Evolutionary conservation across 2,329 filamentous ascomycete genomes (phyloP).

Genomic region (Neopestalotiopsis sp.): DNA sequence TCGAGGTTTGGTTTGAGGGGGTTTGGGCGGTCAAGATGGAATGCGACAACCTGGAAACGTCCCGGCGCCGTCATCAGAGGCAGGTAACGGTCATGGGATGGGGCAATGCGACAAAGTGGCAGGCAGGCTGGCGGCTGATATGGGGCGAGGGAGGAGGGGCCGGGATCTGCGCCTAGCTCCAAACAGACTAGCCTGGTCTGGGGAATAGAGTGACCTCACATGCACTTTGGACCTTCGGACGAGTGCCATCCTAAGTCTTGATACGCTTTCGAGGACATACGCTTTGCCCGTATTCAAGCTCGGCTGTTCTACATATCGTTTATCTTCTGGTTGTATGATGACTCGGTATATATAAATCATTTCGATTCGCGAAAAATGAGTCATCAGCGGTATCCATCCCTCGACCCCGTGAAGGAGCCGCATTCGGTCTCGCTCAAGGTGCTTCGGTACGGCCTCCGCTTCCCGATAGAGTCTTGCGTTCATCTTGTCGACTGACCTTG

Average conservation of each 20-base stretch:
- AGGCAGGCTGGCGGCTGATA: neutral
- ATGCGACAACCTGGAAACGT: neutral
- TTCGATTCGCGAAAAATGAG: conserved; percentile 51
- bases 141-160: neutral
- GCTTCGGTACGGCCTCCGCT: conserved; percentile 57
- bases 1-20: neutral
- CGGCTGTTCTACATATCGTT: neutral
- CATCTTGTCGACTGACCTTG: conserved; percentile 22
- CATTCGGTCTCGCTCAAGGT: conserved; percentile 83
- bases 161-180: neutral
- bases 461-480: neutral
- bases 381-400: conserved; percentile 63
- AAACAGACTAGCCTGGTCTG: neutral
- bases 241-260: neutral
- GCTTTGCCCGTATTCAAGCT: neutral
- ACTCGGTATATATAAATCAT: neutral
- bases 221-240: neutral
- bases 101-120: neutral
- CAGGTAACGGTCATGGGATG: neutral
- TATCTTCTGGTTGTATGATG: neutral
- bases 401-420: conserved; percentile 71
- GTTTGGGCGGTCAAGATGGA: neutral
- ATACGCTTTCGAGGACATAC: neutral
- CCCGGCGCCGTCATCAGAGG: neutral
- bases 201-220: neutral